phyloP scores from a whole-genome alignment of 495 filamentous ascomycete genomes.

The Tuber aestivum region DNA sequence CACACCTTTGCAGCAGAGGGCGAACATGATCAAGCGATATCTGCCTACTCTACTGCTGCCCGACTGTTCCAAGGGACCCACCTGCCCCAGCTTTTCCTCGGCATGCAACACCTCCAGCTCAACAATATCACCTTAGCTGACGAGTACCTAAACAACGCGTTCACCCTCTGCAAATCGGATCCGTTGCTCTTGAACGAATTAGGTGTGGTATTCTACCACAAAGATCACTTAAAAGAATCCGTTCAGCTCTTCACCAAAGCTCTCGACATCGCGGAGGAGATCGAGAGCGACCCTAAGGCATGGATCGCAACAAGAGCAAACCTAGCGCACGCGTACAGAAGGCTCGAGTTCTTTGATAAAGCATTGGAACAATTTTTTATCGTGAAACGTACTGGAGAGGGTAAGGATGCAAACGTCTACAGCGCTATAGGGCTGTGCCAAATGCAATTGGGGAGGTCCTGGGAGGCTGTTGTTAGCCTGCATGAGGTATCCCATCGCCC shows the following conservation, averaged over 20 bases:
- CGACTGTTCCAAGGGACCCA: conserved; percentile 95
- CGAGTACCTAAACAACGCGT: conserved; percentile 87
- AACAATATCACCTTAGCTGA: conserved; percentile 94
- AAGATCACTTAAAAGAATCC: conserved; percentile 68
- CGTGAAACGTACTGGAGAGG: conserved; percentile 64
- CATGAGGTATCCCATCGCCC: conserved; percentile 28
- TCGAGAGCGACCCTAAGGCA: conserved; percentile 70
- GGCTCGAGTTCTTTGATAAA: conserved; percentile 60
- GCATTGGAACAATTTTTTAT: conserved; percentile 74
- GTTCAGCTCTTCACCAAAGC: conserved; percentile 67
- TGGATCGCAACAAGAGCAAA: conserved; percentile 87
- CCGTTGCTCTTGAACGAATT: conserved; percentile 92
- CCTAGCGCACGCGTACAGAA: conserved; percentile 77
- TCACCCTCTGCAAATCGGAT: conserved; percentile 67
- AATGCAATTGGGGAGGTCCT: conserved; percentile 59
- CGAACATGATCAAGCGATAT: conserved; percentile 97
- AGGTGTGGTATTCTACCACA: conserved; percentile 88
- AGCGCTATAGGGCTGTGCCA: conserved; percentile 68
- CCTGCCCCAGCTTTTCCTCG: conserved; percentile 89
- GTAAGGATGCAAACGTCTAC: conserved; percentile 64
- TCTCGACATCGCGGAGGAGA: conserved; percentile 67
- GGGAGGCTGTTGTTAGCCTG: conserved; percentile 57
- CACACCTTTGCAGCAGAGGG: conserved; percentile 99
- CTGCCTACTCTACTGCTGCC: conserved; percentile 93
- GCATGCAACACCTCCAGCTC: conserved; percentile 95